A percentile compares a stretch with the other conserved stretches of the same genome.
These are phyloP conservation scores for Fomes fomentarius DNA, from an alignment of 1,284 basidiomycete species.

Conservation along the genomic window DNA sequence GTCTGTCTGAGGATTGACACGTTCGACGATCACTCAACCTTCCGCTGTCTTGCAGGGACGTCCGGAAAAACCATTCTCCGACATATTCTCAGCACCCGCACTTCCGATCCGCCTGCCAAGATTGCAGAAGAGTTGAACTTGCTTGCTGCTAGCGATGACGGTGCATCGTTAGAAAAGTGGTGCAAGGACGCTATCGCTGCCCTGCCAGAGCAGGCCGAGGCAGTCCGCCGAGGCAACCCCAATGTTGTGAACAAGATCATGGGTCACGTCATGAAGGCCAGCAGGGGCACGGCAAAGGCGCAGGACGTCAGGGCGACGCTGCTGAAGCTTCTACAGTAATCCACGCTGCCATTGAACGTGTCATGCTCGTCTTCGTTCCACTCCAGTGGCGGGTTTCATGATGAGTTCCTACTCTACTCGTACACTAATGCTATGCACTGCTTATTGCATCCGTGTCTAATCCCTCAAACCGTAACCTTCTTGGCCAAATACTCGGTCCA, in stretches of 20 bases:
- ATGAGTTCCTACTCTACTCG: background rate
- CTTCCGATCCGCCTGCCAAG: constrained; percentile 39
- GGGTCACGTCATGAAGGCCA: constrained; percentile 88
- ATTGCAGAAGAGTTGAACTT: constrained; percentile 57
- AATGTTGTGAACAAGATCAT: constrained; percentile 90
- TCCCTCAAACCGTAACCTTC: constrained; percentile 49
- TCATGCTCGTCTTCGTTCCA: background rate
- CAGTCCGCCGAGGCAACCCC: constrained; percentile 71
- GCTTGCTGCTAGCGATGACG: constrained; percentile 38
- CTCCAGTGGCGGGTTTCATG: background rate
- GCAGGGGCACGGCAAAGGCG: constrained; percentile 79
- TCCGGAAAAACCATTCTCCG: constrained; percentile 73
- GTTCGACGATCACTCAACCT: too few relatives aligned
- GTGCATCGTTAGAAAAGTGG: constrained; percentile 48
- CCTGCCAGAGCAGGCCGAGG: constrained; percentile 73
- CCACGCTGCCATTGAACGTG: background rate
- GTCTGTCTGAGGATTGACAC: too few relatives aligned
- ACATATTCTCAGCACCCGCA: constrained; percentile 57
- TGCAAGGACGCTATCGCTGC: constrained; percentile 68
- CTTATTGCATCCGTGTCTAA: constrained; percentile 1
- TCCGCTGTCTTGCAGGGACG: too few relatives aligned
- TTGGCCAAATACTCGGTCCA: constrained; percentile 84
- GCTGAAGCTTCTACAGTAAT: constrained; percentile 42
- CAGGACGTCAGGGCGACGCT: constrained; percentile 48
- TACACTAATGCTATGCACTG: constrained; percentile 15